A percentile compares a stretch with the other conserved stretches of the same genome.
Evolutionary conservation across 495 filamentous ascomycete species (phyloP).

Genomic region (Aspergillus wentii): DNA sequence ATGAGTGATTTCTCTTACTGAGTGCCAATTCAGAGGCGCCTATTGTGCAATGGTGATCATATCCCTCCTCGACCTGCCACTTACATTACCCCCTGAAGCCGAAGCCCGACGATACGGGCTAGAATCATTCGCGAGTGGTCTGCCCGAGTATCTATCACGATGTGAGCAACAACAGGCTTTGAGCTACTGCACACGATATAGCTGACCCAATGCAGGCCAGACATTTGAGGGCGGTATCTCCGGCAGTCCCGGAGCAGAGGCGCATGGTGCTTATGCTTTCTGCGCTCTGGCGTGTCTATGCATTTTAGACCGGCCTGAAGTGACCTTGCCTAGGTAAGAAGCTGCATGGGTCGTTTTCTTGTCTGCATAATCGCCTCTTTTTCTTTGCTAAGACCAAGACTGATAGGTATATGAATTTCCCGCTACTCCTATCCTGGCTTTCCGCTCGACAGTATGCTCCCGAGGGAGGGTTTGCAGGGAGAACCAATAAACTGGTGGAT

Average conservation of each 20-base stretch:
- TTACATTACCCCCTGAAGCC: conserved; percentile 64
- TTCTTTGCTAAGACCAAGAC: too few species aligned
- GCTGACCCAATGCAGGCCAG: conserved; percentile 57
- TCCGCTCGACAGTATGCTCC: conserved; percentile 84
- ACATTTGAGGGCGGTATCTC: conserved; percentile 92
- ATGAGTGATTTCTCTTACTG: conserved; percentile 7
- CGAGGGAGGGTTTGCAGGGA: conserved; percentile 85
- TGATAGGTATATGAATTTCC: conserved; percentile 70
- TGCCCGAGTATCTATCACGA: conserved; percentile 73
- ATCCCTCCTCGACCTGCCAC: conserved; percentile 74
- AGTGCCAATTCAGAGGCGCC: conserved; percentile 57
- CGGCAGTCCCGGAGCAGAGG: conserved; percentile 73
- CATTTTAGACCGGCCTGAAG: conserved; percentile 71
- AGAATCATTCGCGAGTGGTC: conserved; percentile 55
- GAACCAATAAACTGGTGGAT: conserved; percentile 98
- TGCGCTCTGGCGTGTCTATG: conserved; percentile 84
- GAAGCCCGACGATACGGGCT: conserved; percentile 42
- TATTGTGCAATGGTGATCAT: conserved; percentile 85
- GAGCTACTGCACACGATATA: conserved; percentile 5
- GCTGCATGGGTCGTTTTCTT: conserved; percentile 1
- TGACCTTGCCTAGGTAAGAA: conserved; percentile 60
- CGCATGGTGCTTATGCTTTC: conserved; percentile 95
- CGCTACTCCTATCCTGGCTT: conserved; percentile 76
- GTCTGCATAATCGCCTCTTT: conserved; percentile 8
- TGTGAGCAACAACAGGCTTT: conserved; percentile 50